Percentiles rank a stretch among this genome's conserved stretches.
phyloP scores from a whole-genome alignment of 2,329 filamentous ascomycete species.

The Ceratocystis cubensis region DNA sequence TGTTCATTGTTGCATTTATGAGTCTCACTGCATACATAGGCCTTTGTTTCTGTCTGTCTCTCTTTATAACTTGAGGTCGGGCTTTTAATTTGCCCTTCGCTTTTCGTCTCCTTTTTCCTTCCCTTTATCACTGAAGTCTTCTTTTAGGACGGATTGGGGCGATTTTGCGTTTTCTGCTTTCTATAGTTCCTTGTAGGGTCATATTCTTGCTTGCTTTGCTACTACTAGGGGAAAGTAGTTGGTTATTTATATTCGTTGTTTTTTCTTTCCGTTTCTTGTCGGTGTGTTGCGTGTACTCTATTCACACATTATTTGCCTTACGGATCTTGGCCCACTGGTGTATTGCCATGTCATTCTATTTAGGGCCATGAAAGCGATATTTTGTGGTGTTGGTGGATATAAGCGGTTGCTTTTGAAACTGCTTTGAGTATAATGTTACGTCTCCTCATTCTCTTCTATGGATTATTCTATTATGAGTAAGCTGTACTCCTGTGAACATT shows the following conservation, averaged over 20 bases:
- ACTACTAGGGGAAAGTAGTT: too few relatives aligned
- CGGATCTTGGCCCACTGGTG: neutral
- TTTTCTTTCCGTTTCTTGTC: neutral
- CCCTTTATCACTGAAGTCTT: too few relatives aligned
- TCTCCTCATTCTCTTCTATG: neutral
- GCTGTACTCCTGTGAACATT: neutral
- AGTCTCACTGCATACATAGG: constrained; percentile 19
- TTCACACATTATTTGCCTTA: neutral
- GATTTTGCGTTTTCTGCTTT: neutral
- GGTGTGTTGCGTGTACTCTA: neutral
- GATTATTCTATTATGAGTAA: neutral
- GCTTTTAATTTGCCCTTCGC: constrained; percentile 10
- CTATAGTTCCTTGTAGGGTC: neutral
- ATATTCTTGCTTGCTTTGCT: neutral
- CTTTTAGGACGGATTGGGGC: neutral
- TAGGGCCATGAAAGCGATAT: neutral
- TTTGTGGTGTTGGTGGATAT: neutral
- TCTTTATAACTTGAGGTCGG: neutral
- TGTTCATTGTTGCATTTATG: neutral
- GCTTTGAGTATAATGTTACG: neutral
- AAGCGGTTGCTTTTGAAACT: neutral
- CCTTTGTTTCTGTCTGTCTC: constrained; percentile 23
- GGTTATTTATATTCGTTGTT: neutral
- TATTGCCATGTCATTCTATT: neutral
- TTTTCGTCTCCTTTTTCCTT: constrained; percentile 19